These are phyloP conservation scores for Sphaerobolus stellatus DNA, from an alignment of 1,284 basidiomycete genomes.

Conservation along the genomic window DNA sequence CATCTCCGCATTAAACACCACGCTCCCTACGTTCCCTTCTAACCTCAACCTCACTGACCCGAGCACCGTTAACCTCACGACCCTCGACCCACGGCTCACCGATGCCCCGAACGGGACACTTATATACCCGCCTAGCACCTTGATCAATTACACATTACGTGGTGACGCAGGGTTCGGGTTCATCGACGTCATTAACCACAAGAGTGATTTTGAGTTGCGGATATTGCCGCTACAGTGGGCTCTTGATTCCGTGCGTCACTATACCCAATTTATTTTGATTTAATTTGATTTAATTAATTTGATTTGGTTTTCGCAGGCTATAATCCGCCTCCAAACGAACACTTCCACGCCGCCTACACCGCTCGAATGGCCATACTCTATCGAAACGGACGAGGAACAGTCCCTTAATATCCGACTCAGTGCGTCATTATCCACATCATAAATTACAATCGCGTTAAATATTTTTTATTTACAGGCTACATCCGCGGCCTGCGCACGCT, in stretches of 20 bases:
- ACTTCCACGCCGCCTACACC: conserved; percentile 50
- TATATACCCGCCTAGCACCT: conserved; percentile 18
- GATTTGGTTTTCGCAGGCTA: conserved; percentile 44
- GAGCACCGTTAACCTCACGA: background rate
- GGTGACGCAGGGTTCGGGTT: conserved; percentile 64
- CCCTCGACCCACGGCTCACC: no score
- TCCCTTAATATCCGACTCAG: conserved; percentile 53
- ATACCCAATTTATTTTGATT: background rate
- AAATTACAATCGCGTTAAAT: no score
- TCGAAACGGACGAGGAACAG: conserved; percentile 64
- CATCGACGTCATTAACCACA: conserved; percentile 64
- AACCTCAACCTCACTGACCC: background rate
- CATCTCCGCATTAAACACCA: background rate
- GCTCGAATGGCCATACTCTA: conserved; percentile 69
- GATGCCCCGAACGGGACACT: conserved; percentile 23
- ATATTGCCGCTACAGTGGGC: conserved; percentile 77
- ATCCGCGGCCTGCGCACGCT: conserved; percentile 58
- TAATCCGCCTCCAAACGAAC: conserved; percentile 65
- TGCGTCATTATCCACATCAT: conserved; percentile 39
- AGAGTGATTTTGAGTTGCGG: conserved; percentile 66
- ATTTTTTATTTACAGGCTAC: conserved; percentile 51
- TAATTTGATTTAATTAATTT: conserved; percentile 7
- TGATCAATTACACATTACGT: conserved; percentile 69
- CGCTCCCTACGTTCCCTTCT: background rate
- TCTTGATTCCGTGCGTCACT: conserved; percentile 57